Evolutionary conservation across 768 basidiomycete genomes (phyloP).

Genomic region (Rhizopogon vesiculosus): DNA sequence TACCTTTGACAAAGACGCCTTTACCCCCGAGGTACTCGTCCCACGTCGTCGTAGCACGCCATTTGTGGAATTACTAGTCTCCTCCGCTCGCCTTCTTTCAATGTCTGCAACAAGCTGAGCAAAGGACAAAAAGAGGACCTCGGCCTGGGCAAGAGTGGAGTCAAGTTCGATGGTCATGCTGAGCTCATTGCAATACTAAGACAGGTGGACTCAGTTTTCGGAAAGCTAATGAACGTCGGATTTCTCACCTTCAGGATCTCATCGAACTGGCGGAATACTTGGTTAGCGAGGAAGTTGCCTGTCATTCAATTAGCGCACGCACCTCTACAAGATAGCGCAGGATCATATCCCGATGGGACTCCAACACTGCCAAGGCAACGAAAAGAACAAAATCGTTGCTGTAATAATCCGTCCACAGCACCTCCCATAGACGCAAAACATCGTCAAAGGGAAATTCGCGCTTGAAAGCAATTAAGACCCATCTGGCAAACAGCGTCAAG

Average conservation of each 20-base stretch:
- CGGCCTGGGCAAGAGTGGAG: constrained; percentile 91
- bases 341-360: constrained; percentile 94
- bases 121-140: constrained; percentile 94
- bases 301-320: constrained; percentile 10
- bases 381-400: constrained; percentile 88
- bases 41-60: constrained; percentile 31
- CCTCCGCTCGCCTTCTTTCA: constrained; percentile 73
- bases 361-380: constrained; percentile 88
- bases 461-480: constrained; percentile 93
- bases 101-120: constrained; percentile 84
- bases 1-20: constrained; percentile 20
- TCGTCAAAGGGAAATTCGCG: constrained; percentile 94
- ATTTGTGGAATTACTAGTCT: constrained; percentile 18
- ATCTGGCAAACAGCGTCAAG: constrained; percentile 38
- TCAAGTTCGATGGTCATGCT: constrained; percentile 98
- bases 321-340: constrained; percentile 94
- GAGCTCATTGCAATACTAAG: constrained; percentile 87
- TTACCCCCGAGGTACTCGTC: constrained; percentile 8
- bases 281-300: background rate
- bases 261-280: constrained; percentile 53
- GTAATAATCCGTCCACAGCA: constrained; percentile 89
- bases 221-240: background rate
- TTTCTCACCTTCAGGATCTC: constrained; percentile 64
- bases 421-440: constrained; percentile 90
- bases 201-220: background rate